A percentile compares a stretch with the other conserved stretches of the same genome.
phyloP scores from a whole-genome alignment of 441 rosid genomes.

The Sinapis alba region DNA sequence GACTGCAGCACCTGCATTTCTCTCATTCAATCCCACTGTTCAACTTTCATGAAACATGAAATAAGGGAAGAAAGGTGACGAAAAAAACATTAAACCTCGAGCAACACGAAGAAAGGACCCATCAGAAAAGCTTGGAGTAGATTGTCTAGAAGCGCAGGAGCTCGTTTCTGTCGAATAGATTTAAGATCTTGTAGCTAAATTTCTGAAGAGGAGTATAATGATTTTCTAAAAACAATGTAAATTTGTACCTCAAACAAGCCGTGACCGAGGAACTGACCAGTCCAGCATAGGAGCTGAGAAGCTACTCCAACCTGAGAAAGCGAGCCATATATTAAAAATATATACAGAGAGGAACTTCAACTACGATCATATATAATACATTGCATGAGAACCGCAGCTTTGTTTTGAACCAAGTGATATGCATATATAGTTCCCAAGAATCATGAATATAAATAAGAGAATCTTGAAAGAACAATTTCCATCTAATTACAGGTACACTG shows the following conservation, averaged over 20 bases:
- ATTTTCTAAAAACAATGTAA: neutral
- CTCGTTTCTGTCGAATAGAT: conserved; percentile 55
- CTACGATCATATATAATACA: neutral
- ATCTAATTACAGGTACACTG: neutral
- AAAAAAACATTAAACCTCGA: conserved; percentile 54
- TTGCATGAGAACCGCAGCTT: neutral
- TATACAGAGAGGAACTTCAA: neutral
- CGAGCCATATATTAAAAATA: neutral
- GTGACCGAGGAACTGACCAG: conserved; percentile 73
- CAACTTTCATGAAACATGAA: neutral
- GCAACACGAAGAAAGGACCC: conserved; percentile 81
- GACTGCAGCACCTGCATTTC: conserved; percentile 58
- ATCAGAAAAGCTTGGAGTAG: conserved; percentile 64
- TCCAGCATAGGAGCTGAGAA: conserved; percentile 72
- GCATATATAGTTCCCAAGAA: neutral
- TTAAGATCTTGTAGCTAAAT: neutral
- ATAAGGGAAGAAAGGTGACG: neutral
- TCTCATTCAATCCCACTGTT: neutral
- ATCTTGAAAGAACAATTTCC: neutral
- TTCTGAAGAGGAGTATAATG: neutral
- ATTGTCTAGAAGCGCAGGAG: conserved; percentile 78
- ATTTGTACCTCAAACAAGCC: conserved; percentile 72
- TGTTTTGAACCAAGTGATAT: conserved; percentile 8
- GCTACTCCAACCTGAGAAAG: conserved; percentile 62
- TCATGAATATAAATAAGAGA: neutral